Percentiles rank a stretch among this genome's conserved stretches.
These are phyloP conservation scores for Colletotrichum kahawae DNA, from an alignment of 2,329 filamentous ascomycete species.

Conservation along the genomic window DNA sequence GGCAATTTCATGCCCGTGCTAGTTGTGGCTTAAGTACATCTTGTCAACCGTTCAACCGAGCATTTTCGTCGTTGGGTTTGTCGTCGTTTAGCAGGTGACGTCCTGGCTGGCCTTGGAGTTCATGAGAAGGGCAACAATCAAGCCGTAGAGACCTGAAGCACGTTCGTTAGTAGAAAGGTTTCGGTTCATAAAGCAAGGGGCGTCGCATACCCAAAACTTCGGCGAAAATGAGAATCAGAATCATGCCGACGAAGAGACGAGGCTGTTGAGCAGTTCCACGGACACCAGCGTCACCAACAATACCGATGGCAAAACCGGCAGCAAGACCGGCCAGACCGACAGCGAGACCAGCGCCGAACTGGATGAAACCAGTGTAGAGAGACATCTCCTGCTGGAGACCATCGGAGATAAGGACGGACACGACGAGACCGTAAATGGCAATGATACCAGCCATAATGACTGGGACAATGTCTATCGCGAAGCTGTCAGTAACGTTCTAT, in stretches of 20 bases:
- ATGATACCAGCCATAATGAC: constrained; percentile 99
- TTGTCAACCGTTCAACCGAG: constrained; percentile 39
- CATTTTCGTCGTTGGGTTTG: constrained; percentile 22
- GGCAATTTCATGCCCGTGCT: constrained; percentile 21
- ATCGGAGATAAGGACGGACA: constrained; percentile 86
- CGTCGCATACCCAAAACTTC: constrained; percentile 86
- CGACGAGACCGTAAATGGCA: constrained; percentile 95
- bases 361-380: constrained; percentile 84
- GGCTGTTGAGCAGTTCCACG: constrained; percentile 85
- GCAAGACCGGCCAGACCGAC: constrained; percentile 85
- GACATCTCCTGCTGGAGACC: constrained; percentile 74
- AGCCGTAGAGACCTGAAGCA: constrained; percentile 86
- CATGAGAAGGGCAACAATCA: constrained; percentile 99
- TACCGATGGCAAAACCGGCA: constrained; percentile 86
- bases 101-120: constrained; percentile 86
- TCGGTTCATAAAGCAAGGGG: not conserved
- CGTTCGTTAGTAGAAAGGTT: constrained; percentile 26
- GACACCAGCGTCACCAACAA: constrained; percentile 88
- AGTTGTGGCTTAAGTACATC: constrained; percentile 32
- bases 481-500: constrained; percentile 20
- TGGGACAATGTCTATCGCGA: constrained; percentile 86
- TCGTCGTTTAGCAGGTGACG: constrained; percentile 60
- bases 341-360: constrained; percentile 81
- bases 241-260: constrained; percentile 94
- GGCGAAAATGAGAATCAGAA: constrained; percentile 98